A percentile compares a stretch with the other conserved stretches of the same genome.
Evolutionary conservation across 306 rosid genomes (phyloP).

Genomic region (Citrullus colocynthis): DNA sequence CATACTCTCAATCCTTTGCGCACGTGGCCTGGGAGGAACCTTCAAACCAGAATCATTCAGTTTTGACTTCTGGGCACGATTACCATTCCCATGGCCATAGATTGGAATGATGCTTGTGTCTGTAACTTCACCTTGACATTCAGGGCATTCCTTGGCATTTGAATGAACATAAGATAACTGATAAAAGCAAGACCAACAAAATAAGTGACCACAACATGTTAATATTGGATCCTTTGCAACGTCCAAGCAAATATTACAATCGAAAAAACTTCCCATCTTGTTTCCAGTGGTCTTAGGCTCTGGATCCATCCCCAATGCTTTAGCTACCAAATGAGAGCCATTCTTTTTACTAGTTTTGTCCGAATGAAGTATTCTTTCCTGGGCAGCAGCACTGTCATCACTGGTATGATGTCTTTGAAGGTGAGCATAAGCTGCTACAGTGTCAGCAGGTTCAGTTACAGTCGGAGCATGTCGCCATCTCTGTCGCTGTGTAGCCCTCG

Average conservation of each 20-base stretch:
- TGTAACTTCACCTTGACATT: conserved; percentile 52
- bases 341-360: conserved; percentile 16
- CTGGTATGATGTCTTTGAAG: conserved; percentile 4
- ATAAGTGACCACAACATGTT: conserved; percentile 85
- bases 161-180: conserved; percentile 34
- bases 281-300: conserved; percentile 11
- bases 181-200: conserved; percentile 77
- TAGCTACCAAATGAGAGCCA: conserved; percentile 27
- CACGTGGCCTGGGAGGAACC: conserved; percentile 53
- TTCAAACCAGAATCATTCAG: conserved; percentile 16
- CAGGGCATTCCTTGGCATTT: conserved; percentile 58
- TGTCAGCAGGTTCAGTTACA: conserved; percentile 16
- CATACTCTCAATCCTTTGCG: conserved; percentile 41
- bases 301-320: conserved; percentile 37
- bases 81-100: conserved; percentile 34
- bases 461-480: conserved; percentile 17
- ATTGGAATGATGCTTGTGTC: conserved; percentile 42
- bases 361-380: not conserved
- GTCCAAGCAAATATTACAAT: conserved; percentile 49
- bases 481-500: conserved; percentile 38
- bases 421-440: conserved; percentile 9
- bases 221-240: conserved; percentile 58
- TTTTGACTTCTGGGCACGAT: conserved; percentile 7
- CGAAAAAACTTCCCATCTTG: conserved; percentile 28
- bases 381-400: conserved; percentile 8